A percentile compares a stretch with the other conserved stretches of the same genome.
These are phyloP conservation scores for Ceratocystis harringtonii DNA, from an alignment of 2,329 filamentous ascomycete genomes.

Conservation along the genomic window DNA sequence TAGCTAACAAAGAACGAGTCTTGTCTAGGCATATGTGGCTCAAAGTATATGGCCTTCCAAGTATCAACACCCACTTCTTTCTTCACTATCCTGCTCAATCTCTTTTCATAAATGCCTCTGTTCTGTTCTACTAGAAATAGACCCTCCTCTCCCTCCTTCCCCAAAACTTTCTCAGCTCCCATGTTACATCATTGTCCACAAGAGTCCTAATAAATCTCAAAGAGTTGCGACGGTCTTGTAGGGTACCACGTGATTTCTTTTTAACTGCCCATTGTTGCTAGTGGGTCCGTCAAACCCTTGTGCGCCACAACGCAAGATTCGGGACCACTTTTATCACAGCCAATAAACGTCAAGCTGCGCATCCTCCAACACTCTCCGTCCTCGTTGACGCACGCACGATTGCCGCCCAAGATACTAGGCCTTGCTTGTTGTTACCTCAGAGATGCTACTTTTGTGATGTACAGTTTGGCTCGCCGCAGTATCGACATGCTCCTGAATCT, in stretches of 20 bases:
- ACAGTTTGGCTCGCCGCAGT: no score
- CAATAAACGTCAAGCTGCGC: conserved; percentile 15
- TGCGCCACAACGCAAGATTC: conserved; percentile 14
- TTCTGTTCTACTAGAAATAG: not conserved
- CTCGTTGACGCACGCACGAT: conserved; percentile 13
- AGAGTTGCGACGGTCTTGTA: conserved; percentile 7
- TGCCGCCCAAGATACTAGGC: not conserved
- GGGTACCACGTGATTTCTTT: conserved; percentile 1
- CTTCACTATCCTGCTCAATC: no score
- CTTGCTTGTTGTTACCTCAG: not conserved
- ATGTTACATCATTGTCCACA: not conserved
- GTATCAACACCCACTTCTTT: not conserved
- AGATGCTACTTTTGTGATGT: not conserved
- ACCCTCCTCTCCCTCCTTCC: not conserved
- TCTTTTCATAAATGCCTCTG: no score
- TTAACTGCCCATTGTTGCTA: not conserved
- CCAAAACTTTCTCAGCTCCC: not conserved
- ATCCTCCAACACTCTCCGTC: conserved; percentile 17
- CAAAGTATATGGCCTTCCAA: not conserved
- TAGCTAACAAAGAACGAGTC: not conserved
- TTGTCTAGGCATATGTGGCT: not conserved
- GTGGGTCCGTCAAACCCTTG: conserved; percentile 11
- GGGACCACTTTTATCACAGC: conserved; percentile 13
- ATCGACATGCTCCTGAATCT: not conserved
- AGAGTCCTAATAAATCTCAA: not conserved